These are phyloP conservation scores for Plasmodium cynomolgi DNA, from an alignment of 169 alveolate species.

Conservation along the genomic window DNA sequence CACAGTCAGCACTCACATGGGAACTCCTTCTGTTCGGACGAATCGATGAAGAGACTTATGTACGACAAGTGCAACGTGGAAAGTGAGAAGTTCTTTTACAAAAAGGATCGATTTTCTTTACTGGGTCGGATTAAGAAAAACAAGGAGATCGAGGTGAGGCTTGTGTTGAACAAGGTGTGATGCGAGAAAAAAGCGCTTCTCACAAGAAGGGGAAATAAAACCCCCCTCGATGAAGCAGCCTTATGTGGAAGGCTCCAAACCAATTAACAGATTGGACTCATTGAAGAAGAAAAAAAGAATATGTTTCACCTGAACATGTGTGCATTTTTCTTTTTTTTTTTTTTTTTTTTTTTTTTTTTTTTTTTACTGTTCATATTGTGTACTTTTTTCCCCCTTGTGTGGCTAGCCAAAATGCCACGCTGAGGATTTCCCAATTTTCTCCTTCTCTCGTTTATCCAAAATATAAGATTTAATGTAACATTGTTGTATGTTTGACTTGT, in stretches of 20 bases:
- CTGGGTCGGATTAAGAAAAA: slow-evolving; percentile 50
- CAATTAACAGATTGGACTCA: neutral
- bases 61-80: slow-evolving; percentile 5
- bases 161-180: slow-evolving; percentile 43
- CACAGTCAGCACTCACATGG: slow-evolving; percentile 8
- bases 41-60: slow-evolving; percentile 9
- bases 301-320: neutral
- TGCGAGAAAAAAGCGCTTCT: neutral
- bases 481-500: neutral
- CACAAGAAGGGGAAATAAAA: neutral
- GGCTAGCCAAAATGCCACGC: neutral
- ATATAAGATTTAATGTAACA: neutral
- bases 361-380: neutral
- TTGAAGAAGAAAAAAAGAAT: neutral
- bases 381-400: neutral
- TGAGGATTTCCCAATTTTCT: neutral
- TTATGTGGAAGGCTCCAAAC: neutral
- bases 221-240: neutral
- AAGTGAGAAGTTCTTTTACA: slow-evolving; percentile 15
- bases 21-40: slow-evolving; percentile 24
- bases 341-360: too few relatives aligned
- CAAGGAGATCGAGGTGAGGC: slow-evolving; percentile 46
- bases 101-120: slow-evolving; percentile 43
- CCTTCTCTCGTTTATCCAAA: neutral
- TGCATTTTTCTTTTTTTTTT: neutral